Evolutionary conservation across 192 early-diverging fungal genomes (phyloP).

Genomic region (Dispira parvispora): DNA sequence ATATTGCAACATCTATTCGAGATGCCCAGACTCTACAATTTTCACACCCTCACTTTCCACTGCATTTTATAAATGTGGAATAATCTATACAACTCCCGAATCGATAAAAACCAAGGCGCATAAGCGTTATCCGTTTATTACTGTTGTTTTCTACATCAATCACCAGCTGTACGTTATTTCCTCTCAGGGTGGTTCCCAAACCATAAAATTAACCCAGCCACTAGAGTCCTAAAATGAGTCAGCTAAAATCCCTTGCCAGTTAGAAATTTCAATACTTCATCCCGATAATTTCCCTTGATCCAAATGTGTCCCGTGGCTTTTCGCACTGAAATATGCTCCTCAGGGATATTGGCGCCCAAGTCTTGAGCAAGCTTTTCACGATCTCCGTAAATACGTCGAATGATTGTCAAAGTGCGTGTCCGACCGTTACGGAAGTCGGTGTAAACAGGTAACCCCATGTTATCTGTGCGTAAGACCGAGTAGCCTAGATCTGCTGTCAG

Average conservation of each 20-base stretch:
- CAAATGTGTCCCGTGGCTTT: constrained; percentile 30
- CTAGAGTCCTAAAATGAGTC: no score
- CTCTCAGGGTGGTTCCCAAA: no score
- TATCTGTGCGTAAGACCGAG: constrained; percentile 42
- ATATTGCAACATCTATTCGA: no score
- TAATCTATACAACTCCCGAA: no score
- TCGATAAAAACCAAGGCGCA: no score
- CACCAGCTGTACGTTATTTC: no score
- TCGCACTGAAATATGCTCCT: constrained; percentile 20
- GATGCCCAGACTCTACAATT: no score
- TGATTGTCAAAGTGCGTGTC: constrained; percentile 39
- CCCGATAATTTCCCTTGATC: constrained; percentile 32
- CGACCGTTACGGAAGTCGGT: constrained; percentile 46
- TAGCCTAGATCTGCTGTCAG: constrained; percentile 17
- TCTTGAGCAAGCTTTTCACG: constrained; percentile 25
- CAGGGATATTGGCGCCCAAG: constrained; percentile 13
- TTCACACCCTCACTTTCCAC: no score
- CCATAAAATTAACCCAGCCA: no score
- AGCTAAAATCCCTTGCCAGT: constrained; percentile 34
- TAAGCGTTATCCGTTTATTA: no score
- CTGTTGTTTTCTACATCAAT: no score
- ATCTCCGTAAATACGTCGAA: constrained; percentile 57
- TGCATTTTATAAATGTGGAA: no score
- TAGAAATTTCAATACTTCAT: constrained; percentile 35
- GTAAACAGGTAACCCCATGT: constrained; percentile 50